Base-by-base conservation (phyloP, 805 yeast species). In the Candida koratica region DNA sequence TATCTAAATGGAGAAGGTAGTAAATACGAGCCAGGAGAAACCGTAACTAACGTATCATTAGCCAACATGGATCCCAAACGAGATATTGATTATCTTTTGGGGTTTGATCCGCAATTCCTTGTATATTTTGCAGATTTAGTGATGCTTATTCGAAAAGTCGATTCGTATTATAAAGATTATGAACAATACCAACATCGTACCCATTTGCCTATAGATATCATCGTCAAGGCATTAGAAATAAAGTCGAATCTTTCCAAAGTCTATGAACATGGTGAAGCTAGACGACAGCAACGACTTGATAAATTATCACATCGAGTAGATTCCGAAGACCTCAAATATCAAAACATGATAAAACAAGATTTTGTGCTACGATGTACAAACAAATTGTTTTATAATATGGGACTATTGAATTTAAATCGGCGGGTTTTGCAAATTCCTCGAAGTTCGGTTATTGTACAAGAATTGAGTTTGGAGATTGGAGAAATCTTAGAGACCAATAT, bases 101-200 rank as follows among this genome's bases (percentile, higher is more conserved):
- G 93, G 1, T 75, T 84, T 52, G 88, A 84, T 44, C 63, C 79
- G 9, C 67, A 66, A 41, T 67, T 82, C 38, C 59, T 84, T 14
- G 81, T 84, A 0, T 65, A 71, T 20, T 75, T 76, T 42, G 68
- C 81, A 14, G 69, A 75, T 28, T 67, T 80, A 6, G 62, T 61
- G 0, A 35, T 55, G 4, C 47, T 66, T 4, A 60, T 66, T 3
- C 46, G 61, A 17, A 52, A 52, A 35, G 56, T 58, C 2, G 56
- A 62, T 18, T 26, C 32, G 1, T 50, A 51, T 35, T 33, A 55
- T 31, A n/a, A n/a, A n/a, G n/a, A n/a, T n/a, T n/a, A n/a, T n/a
- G n/a, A n/a, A n/a, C 34, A 31, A 15, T 5, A 22, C 7, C 15
- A 27, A 3, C 37, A 29, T 6, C 15, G 28, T 2, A 19, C 30